Percentiles rank a stretch among this genome's conserved stretches.
These are phyloP conservation scores for Amphibolis antarctica DNA, from an alignment of 106 monocot species.

Conservation along the genomic window DNA sequence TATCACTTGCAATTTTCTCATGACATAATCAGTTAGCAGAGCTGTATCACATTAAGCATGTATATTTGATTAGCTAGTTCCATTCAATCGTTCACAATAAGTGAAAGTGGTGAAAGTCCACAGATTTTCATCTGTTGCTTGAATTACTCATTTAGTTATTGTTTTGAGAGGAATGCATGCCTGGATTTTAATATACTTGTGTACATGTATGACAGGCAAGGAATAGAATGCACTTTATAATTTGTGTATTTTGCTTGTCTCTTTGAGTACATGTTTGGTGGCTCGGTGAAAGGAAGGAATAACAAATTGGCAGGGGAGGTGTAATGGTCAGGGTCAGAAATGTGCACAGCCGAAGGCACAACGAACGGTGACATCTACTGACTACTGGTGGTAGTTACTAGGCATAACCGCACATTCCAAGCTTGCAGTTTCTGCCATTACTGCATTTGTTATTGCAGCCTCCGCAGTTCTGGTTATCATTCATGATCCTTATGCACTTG, in stretches of 20 bases:
- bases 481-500: not conserved
- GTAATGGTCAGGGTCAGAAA: not conserved
- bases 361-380: not conserved
- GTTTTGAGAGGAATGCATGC: not conserved
- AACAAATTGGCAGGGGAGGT: not conserved
- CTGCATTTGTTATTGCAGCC: conserved; percentile 17
- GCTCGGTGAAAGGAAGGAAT: not conserved
- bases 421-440: conserved; percentile 6
- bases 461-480: conserved; percentile 15
- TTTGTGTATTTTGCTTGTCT: not conserved
- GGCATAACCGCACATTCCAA: conserved; percentile 30
- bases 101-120: not conserved
- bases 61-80: not conserved
- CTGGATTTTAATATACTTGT: not conserved
- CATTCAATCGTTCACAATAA: not conserved
- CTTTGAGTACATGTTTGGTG: not conserved
- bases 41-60: not conserved
- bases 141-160: not conserved
- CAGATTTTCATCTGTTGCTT: not conserved
- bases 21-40: not conserved
- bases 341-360: not conserved
- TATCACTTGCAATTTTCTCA: not conserved
- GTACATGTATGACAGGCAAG: not conserved
- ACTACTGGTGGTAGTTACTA: not conserved
- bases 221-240: not conserved